Evolutionary conservation across 495 filamentous ascomycete species (phyloP), one percentile per base, ranked within the genome.

Genomic region (Aspergillus incahuasiensis): DNA sequence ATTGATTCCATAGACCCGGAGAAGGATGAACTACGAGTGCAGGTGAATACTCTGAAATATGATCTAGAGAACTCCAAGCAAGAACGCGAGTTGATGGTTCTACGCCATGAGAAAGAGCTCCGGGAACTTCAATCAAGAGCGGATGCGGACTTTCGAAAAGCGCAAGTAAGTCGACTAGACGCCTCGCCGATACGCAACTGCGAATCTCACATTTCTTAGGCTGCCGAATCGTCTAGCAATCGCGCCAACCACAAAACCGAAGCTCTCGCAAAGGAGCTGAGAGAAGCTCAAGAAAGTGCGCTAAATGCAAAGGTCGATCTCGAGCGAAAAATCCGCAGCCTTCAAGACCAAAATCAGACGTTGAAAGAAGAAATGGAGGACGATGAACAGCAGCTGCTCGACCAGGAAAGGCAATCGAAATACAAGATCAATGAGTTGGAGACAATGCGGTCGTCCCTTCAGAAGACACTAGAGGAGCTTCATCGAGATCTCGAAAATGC

Each of bases 361-460:
- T 59, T 91, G 1, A 82, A 86, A 51, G 94, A 97, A 63, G 87
- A 94, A 53, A 64, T 89, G 4, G 85, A 89, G 38, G 94, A 99
- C 56, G 72, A 82, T 21, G 80, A 83, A 54, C 84, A 84, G 3
- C 87, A 85, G 45, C 78, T 88, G 35, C 82, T 87, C 38, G 81
- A 88, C 51, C 82, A 83, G 30, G 86, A 88, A 18, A 75, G 95
- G 32, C 78, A 88, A 58, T 79, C 76, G 45, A 84, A 88, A 64
- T 84, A 89, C 48, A 82, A 85, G 60, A 69, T 82, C 35, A 81
- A 77, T 20, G 91, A 96, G 57, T 68, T 92, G 13, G 83, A 91
- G 67, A 80, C 83, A 0, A 82, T 88, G 55, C 79, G 89, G 22
- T 76, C 81, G 11, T 81, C 87, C 0, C 67, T 94, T 6, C 82